A percentile compares a stretch with the other conserved stretches of the same genome.
Evolutionary conservation across 768 basidiomycete species (phyloP).

Genomic region (Tulasnella sp.): DNA sequence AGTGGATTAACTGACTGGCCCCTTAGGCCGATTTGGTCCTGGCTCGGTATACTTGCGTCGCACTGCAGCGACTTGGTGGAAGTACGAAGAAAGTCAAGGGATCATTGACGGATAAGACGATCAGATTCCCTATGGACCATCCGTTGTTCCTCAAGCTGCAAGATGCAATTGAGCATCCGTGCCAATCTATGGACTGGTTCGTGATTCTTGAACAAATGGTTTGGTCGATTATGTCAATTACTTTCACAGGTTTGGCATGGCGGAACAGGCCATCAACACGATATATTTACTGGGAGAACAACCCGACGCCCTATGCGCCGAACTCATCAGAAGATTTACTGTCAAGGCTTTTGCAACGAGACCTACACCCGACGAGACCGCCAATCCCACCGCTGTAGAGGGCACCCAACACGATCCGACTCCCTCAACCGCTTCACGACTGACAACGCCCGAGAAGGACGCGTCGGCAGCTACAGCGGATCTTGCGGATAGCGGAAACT

Average conservation of each 20-base stretch:
- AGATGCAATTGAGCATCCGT: slow-evolving; percentile 67
- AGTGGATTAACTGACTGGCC: neutral
- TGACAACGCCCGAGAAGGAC: slow-evolving; percentile 29
- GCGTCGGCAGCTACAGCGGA: slow-evolving; percentile 19
- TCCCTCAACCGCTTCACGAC: slow-evolving; percentile 19
- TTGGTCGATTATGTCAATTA: neutral
- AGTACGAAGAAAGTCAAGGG: slow-evolving; percentile 97
- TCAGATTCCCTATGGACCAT: slow-evolving; percentile 78
- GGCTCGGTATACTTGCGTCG: slow-evolving; percentile 87
- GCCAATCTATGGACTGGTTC: slow-evolving; percentile 75
- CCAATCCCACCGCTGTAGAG: slow-evolving; percentile 1
- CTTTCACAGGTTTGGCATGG: slow-evolving; percentile 60
- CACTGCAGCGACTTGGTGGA: slow-evolving; percentile 82
- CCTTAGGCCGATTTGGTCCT: slow-evolving; percentile 71
- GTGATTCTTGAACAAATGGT: neutral
- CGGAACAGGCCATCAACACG: slow-evolving; percentile 94
- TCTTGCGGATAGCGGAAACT: slow-evolving; percentile 54
- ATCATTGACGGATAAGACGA: slow-evolving; percentile 73
- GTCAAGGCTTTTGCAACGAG: slow-evolving; percentile 60
- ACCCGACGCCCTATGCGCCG: slow-evolving; percentile 71
- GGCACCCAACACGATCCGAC: slow-evolving; percentile 18
- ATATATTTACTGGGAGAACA: slow-evolving; percentile 90
- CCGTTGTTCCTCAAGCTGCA: slow-evolving; percentile 74
- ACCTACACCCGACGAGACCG: slow-evolving; percentile 20
- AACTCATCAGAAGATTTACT: slow-evolving; percentile 74